These are phyloP conservation scores for Pythium sp. DNA, from an alignment of 352 stramenopile species.

Conservation along the genomic window DNA sequence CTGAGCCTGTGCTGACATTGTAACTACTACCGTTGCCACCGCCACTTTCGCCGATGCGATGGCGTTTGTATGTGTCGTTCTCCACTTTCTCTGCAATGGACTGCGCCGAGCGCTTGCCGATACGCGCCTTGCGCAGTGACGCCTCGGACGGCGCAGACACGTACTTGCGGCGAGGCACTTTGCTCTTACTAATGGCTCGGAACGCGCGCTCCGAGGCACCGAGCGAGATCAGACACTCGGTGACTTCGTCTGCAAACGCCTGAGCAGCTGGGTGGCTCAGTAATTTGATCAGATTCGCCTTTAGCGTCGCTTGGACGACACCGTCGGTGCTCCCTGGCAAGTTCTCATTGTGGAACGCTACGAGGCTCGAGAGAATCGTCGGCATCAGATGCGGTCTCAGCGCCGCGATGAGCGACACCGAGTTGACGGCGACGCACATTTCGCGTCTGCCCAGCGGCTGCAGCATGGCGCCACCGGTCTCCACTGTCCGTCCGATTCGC, in stretches of 20 bases:
- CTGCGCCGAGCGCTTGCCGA: conserved; percentile 66
- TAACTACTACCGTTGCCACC: conserved; percentile 19
- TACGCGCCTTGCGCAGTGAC: conserved; percentile 56
- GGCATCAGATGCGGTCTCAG: conserved; percentile 61
- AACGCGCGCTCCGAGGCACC: conserved; percentile 74
- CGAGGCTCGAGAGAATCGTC: conserved; percentile 48
- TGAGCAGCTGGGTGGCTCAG: conserved; percentile 59
- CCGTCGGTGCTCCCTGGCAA: conserved; percentile 28
- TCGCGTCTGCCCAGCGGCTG: conserved; percentile 41
- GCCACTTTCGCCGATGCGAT: conserved; percentile 34
- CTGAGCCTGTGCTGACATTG: neutral
- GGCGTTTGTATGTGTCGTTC: conserved; percentile 52
- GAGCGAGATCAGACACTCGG: conserved; percentile 62
- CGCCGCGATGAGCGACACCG: conserved; percentile 54
- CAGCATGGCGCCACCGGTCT: conserved; percentile 11
- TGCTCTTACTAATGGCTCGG: conserved; percentile 77
- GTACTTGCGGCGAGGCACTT: conserved; percentile 71
- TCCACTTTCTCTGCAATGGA: conserved; percentile 59
- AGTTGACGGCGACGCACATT: conserved; percentile 63
- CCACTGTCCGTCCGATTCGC: conserved; percentile 21
- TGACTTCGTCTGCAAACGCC: conserved; percentile 67
- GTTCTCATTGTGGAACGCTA: conserved; percentile 30
- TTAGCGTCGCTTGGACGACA: conserved; percentile 56
- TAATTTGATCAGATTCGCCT: conserved; percentile 69
- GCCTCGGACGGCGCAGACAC: conserved; percentile 67